Evolutionary conservation across 257 asterid genomes (phyloP).

Genomic region (Leonotis leonurus): DNA sequence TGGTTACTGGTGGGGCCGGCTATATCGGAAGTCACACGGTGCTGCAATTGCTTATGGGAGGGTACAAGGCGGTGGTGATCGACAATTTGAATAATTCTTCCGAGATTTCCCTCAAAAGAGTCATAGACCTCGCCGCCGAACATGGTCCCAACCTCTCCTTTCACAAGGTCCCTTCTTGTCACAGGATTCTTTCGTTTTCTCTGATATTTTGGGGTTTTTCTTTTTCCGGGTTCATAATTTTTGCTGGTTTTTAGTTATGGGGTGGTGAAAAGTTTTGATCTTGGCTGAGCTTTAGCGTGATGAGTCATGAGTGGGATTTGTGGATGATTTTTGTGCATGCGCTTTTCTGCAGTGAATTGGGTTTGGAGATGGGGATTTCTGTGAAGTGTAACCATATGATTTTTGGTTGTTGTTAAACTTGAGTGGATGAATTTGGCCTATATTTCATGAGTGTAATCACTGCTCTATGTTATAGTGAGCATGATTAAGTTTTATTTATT

Average conservation of each 20-base stretch:
- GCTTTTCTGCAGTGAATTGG: not conserved
- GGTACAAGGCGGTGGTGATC: conserved; percentile 60
- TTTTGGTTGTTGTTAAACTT: not conserved
- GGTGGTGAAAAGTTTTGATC: conserved; percentile 3
- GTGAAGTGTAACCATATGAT: not conserved
- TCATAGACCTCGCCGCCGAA: conserved; percentile 57
- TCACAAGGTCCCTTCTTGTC: conserved; percentile 46
- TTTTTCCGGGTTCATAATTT: conserved; percentile 3
- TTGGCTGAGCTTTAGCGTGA: not conserved
- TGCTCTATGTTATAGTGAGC: not conserved
- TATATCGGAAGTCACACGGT: conserved; percentile 58
- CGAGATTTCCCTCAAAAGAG: conserved; percentile 50
- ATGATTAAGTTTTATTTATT: not conserved
- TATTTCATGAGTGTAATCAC: not conserved
- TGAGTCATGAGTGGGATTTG: conserved; percentile 6
- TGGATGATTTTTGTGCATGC: not conserved
- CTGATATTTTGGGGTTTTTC: not conserved
- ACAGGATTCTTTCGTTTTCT: not conserved
- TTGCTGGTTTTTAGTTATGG: not conserved
- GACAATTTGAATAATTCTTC: conserved; percentile 85
- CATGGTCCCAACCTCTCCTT: conserved; percentile 53
- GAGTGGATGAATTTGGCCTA: not conserved
- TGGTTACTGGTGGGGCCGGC: conserved; percentile 51
- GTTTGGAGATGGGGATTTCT: not conserved
- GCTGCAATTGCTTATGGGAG: conserved; percentile 67